Conservation (phyloP, 495 filamentous ascomycete species). For the Usnea hakonensis region DNA sequence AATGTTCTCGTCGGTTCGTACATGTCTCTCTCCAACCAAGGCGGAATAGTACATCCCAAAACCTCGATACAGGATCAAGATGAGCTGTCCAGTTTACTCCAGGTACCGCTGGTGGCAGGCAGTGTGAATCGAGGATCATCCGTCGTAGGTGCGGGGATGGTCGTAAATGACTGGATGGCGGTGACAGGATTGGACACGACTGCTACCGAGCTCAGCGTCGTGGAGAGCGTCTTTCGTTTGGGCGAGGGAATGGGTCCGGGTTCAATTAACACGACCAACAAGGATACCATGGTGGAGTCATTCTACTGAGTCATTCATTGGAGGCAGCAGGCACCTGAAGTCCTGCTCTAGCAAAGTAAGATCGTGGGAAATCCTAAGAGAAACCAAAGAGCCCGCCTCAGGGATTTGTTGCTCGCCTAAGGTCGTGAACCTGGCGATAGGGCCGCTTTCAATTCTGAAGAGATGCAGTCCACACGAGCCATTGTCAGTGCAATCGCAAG, state of each 20-base stretch:
- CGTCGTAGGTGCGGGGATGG: conserved; percentile 97
- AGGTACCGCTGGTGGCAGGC: conserved; percentile 92
- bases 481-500: conserved; percentile 4
- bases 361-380: background rate
- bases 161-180: conserved; percentile 98
- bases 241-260: conserved; percentile 77
- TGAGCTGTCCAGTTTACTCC: conserved; percentile 85
- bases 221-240: conserved; percentile 89
- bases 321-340: background rate
- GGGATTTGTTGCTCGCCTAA: background rate
- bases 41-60: conserved; percentile 94
- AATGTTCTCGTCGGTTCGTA: conserved; percentile 94
- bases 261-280: conserved; percentile 69
- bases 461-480: conserved; percentile 20
- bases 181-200: conserved; percentile 96
- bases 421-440: background rate
- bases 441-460: conserved; percentile 20
- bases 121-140: conserved; percentile 84
- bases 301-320: conserved; percentile 61
- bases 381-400: background rate
- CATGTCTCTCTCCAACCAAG: conserved; percentile 93
- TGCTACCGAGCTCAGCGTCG: conserved; percentile 89
- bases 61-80: conserved; percentile 96
- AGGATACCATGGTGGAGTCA: conserved; percentile 96
- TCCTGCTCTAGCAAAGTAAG: background rate